A percentile compares a stretch with the other conserved stretches of the same genome.
Evolutionary conservation across 2,329 filamentous ascomycete species (phyloP).

Genomic region (Camillea tinctor): DNA sequence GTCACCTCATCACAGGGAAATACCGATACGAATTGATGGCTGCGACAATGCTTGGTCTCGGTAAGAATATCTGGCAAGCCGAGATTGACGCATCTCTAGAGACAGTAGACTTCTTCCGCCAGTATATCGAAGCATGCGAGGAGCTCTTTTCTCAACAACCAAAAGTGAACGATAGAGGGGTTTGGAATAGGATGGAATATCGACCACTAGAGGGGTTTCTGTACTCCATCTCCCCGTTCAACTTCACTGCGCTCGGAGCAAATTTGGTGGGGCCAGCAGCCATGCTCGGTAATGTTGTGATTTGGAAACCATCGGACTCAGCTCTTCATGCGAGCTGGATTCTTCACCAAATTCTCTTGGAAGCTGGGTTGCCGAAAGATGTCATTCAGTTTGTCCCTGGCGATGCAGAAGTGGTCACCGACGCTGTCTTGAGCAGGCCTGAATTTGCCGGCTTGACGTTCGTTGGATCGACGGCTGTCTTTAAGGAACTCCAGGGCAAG

Average conservation of each 20-base stretch:
- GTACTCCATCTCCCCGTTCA: background rate
- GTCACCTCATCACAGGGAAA: constrained; percentile 30
- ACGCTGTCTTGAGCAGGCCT: constrained; percentile 25
- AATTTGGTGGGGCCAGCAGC: background rate
- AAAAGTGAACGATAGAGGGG: background rate
- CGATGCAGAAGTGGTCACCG: background rate
- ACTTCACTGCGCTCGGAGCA: background rate
- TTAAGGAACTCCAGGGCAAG: constrained; percentile 33
- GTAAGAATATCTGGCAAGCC: constrained; percentile 40
- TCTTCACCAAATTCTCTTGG: background rate
- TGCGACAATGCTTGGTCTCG: constrained; percentile 41
- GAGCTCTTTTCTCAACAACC: background rate
- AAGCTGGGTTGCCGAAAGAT: background rate
- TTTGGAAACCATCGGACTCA: background rate
- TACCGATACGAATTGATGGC: constrained; percentile 35
- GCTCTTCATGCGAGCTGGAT: background rate
- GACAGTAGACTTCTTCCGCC: constrained; percentile 13
- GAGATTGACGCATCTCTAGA: constrained; percentile 30
- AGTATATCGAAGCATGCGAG: background rate
- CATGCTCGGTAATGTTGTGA: background rate
- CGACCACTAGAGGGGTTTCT: background rate
- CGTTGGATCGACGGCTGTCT: constrained; percentile 39
- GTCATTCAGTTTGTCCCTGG: background rate
- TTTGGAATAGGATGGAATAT: background rate
- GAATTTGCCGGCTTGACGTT: constrained; percentile 39